Base-by-base conservation (phyloP, 2,329 filamentous ascomycete species). In the Hypomyces perniciosus region DNA sequence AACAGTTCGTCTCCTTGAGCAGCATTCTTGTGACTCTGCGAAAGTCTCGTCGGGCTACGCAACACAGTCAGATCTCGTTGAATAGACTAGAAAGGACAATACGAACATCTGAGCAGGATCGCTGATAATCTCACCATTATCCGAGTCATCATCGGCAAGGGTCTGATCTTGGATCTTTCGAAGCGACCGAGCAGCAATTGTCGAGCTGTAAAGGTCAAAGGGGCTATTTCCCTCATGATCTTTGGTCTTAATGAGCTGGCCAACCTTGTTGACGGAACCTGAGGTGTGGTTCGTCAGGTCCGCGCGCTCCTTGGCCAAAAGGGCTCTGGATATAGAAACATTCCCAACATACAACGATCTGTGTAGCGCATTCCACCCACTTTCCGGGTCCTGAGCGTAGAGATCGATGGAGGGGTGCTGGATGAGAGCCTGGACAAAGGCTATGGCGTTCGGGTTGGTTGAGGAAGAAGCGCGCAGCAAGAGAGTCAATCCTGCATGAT, bases 341-440 rank as follows among this genome's bases (percentile, higher is more conserved):
- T 96, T 96, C 43, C 92, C 92, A 59, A 85, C 83, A 65, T 96
- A 97, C 39, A 97, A 76, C 6, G 91, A 89, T 60, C 93, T 82
- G 65, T 99, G 93, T 37, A 99, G 76, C 35, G 91, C 85, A 54
- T 95, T 99, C 93, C 93, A 99, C 41, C 91, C 92, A 68, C 87
- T 97, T 68, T 99, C 93, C 6, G 77, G 74, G 67, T 99, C 93
- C 65, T 95, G 91, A 2, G 79, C 75, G 62, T 96, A 93, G 7
- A 97, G 73, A 68, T 99, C 93, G 58, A 90, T 80, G 47, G 85
- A 78, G 1, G 90, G 89, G 62, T 95, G 85, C 26, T 90, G 84
- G 43, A 97, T 76, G 34, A 99, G 76, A 8, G 88, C 84, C 55
- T 83, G 76, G 20, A 91, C 89, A 62, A 96, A 96, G 3, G 75